Conservation (phyloP, 176 grass and related monocot genomes). For the Metroxylon sagu region DNA sequence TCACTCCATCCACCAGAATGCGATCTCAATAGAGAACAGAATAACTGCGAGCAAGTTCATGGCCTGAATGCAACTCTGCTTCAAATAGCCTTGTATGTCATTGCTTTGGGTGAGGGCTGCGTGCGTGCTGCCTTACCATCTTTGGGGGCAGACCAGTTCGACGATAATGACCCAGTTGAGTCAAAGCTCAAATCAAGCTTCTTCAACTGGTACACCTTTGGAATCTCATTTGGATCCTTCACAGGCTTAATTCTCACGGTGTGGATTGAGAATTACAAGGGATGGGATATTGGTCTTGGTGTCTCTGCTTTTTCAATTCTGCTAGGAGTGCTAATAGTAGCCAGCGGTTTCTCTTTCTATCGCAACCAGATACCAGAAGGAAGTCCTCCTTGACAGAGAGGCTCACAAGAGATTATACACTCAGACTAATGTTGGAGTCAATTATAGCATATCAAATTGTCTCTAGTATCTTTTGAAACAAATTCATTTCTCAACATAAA, state of each 20-base stretch:
- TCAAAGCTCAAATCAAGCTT: conserved; percentile 45
- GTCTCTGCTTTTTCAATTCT: conserved; percentile 34
- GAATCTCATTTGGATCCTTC: conserved; percentile 48
- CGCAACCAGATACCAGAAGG: conserved; percentile 45
- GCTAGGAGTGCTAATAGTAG: conserved; percentile 30
- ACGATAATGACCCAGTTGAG: conserved; percentile 33
- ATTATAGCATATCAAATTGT: no score
- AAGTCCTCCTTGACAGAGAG: conserved; percentile 14
- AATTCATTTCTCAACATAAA: no score
- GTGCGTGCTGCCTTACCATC: conserved; percentile 46
- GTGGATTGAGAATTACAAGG: conserved; percentile 53
- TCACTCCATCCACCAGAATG: conserved; percentile 55
- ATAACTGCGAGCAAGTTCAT: conserved; percentile 24
- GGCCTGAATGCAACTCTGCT: conserved; percentile 53
- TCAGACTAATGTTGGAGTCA: no score
- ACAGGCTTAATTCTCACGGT: conserved; percentile 49
- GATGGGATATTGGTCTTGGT: conserved; percentile 55
- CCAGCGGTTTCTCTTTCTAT: conserved; percentile 46
- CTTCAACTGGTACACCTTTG: conserved; percentile 87
- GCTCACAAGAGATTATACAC: no score
- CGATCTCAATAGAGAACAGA: background rate
- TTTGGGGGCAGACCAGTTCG: conserved; percentile 66
- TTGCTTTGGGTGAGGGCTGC: conserved; percentile 57
- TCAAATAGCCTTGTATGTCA: conserved; percentile 46
- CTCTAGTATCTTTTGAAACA: no score